Base-by-base conservation (phyloP, 1,284 basidiomycete genomes). In the Ceratobasidium sp. region DNA sequence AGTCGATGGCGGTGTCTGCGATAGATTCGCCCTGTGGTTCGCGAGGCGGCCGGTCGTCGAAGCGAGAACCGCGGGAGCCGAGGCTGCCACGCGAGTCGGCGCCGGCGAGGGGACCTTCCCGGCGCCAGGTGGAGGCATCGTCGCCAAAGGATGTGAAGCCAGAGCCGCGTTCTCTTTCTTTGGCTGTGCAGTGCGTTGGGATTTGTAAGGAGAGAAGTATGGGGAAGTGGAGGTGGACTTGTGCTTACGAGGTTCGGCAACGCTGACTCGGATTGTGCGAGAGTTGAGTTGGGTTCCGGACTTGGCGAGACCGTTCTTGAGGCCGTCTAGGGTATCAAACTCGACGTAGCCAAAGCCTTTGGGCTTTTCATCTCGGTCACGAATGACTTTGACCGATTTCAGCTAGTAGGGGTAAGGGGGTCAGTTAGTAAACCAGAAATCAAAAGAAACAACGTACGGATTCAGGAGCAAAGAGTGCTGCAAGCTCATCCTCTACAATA, bases 271-370 rank as follows among this genome's bases (percentile, higher is more conserved):
- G 75, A 99, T 87, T 28, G 87, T 89, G 75, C 98, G 87, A 55
- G 92, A 93, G 41, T 88, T 89, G 64, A 99, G 84, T 77, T 82
- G 84, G 64, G 84, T 82, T 73, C 89, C 90, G 44, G 80, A 78
- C 73, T 88, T 89, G 46, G 83, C 82, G 38, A 98, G 82, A 6
- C 92, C 97, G 70, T 90, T 89, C 83, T 95, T 96, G 75, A 98
- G 85, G 54, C 88, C 90, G 46, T 96, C 93, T 73, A 95, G 80
- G 67, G 91, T 90, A 46, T 85, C 87, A 79, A 98, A 99, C 81
- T 99, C 97, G 76, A 98, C 90, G 80, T 99, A 99, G 41, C 97
- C 98, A 82, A 98, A 99, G 0, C 98, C 98, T 82, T 98, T 98
- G 41, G 95, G 93, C 81, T 95, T 95, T 70, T 96, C 95, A 62